These are phyloP conservation scores for Daldinia bambusicola DNA, from an alignment of 495 filamentous ascomycete species.

Conservation along the genomic window DNA sequence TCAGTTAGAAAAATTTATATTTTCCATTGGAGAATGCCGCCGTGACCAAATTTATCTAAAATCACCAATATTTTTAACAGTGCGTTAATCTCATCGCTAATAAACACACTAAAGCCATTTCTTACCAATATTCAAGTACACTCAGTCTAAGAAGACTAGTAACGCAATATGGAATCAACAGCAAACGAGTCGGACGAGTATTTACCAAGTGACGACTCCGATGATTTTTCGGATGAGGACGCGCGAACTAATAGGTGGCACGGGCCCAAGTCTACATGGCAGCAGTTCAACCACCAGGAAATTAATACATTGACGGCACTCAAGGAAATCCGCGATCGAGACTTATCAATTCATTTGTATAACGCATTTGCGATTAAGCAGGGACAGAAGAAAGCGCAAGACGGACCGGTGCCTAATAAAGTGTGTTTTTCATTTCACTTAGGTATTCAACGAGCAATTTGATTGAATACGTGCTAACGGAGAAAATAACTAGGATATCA, in stretches of 20 bases:
- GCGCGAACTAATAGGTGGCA: constrained; percentile 61
- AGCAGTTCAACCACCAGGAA: constrained; percentile 66
- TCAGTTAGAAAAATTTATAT: constrained; percentile 8
- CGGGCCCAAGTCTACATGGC: constrained; percentile 70
- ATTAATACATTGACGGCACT: constrained; percentile 66
- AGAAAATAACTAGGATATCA: constrained; percentile 31
- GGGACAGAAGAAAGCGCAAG: constrained; percentile 19
- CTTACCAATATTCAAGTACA: neutral
- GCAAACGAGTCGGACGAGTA: constrained; percentile 38
- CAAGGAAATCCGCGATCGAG: constrained; percentile 63
- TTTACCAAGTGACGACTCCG: constrained; percentile 28
- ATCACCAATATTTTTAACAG: constrained; percentile 19
- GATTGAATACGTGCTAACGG: constrained; percentile 7
- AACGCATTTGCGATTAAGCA: constrained; percentile 72
- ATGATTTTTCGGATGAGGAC: constrained; percentile 46
- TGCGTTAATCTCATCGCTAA: neutral
- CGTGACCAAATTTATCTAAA: neutral
- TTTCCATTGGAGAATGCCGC: neutral
- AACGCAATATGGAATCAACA: constrained; percentile 32
- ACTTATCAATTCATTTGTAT: constrained; percentile 81
- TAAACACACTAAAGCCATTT: neutral
- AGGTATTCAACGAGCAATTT: neutral
- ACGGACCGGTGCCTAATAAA: constrained; percentile 15
- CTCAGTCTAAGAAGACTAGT: neutral
- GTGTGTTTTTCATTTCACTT: constrained; percentile 6